phyloP scores from a whole-genome alignment of 306 rosid genomes.

The Acacia crassicarpa region DNA sequence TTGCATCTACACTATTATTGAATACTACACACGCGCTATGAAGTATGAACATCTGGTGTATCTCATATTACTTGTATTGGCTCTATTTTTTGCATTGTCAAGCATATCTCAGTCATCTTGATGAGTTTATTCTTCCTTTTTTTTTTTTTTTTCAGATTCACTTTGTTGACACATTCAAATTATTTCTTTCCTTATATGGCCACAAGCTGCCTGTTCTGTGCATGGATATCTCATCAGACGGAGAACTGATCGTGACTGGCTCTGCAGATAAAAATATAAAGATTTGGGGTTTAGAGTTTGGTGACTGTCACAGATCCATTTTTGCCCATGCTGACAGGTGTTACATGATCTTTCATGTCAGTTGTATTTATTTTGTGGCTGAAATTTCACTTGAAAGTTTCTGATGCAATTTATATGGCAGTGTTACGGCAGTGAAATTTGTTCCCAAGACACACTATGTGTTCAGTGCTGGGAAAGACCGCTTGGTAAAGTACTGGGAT shows the following conservation, averaged over 20 bases:
- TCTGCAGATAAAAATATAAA: conserved; percentile 93
- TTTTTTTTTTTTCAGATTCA: conserved; percentile 56
- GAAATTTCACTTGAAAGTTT: conserved; percentile 16
- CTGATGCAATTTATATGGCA: conserved; percentile 46
- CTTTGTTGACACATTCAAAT: conserved; percentile 72
- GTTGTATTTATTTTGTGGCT: not conserved
- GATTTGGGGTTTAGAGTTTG: conserved; percentile 99
- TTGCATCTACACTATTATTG: not conserved
- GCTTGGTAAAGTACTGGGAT: conserved; percentile 87
- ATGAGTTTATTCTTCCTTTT: conserved; percentile 16
- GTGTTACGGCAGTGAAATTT: conserved; percentile 88
- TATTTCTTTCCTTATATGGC: conserved; percentile 84
- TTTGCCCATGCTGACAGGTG: conserved; percentile 95
- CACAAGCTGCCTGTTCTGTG: conserved; percentile 94
- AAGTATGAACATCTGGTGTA: not conserved
- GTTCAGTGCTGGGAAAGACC: conserved; percentile 91
- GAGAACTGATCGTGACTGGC: conserved; percentile 89
- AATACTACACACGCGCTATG: not conserved
- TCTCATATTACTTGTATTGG: not conserved
- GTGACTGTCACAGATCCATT: conserved; percentile 91
- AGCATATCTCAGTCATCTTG: conserved; percentile 22
- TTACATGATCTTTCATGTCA: conserved; percentile 14
- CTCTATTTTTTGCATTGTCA: not conserved
- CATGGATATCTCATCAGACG: conserved; percentile 96
- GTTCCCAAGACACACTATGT: conserved; percentile 83